Evolutionary conservation across 768 basidiomycete genomes (phyloP).

Genomic region (Fistulinella prunicolor): DNA sequence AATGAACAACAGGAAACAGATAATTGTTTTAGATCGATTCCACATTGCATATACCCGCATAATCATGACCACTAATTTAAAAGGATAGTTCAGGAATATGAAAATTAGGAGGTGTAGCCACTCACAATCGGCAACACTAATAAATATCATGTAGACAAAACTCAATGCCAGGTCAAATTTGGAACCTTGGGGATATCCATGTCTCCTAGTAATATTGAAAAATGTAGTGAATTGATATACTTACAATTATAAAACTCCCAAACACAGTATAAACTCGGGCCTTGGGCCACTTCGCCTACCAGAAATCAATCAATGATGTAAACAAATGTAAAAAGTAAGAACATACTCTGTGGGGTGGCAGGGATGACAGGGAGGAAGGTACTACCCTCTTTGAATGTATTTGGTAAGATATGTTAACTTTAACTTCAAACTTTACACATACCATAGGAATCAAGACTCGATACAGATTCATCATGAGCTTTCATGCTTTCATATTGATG

Average conservation of each 20-base stretch:
- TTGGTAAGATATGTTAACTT: too few species aligned
- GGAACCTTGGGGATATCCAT: background rate
- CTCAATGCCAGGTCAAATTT: background rate
- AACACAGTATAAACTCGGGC: too few species aligned
- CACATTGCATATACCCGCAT: background rate
- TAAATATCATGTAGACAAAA: background rate
- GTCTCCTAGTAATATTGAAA: background rate
- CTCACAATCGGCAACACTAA: background rate
- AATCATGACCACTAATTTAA: background rate
- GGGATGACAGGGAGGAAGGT: too few species aligned
- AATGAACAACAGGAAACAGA: background rate
- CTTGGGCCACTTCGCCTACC: too few species aligned
- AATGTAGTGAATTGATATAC: background rate
- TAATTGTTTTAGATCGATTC: background rate
- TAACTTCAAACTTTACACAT: too few species aligned
- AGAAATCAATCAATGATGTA: too few species aligned
- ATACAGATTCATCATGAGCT: too few species aligned
- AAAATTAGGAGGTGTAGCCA: background rate
- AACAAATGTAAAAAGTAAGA: too few species aligned
- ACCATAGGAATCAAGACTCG: too few species aligned
- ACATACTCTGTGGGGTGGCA: too few species aligned
- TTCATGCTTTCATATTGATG: too few species aligned
- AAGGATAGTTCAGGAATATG: background rate
- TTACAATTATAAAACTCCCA: background rate
- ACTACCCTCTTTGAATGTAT: too few species aligned